Conservation (phyloP, 73 alveolate species). For the Paramecium caudatum region DNA sequence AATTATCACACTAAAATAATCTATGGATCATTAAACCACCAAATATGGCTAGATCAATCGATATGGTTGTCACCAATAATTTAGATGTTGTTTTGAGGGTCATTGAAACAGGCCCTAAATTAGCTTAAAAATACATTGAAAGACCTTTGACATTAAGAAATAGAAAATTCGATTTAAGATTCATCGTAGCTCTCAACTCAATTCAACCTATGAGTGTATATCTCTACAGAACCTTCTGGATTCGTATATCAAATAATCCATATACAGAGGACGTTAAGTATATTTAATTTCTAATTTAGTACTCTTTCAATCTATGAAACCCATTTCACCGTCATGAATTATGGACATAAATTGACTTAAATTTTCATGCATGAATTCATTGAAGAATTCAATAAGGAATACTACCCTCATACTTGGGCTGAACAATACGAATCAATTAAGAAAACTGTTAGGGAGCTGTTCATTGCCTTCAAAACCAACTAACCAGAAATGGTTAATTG, state of each 20-base stretch:
- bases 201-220: constrained; percentile 91
- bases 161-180: constrained; percentile 94
- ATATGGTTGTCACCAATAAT: constrained; percentile 90
- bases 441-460: constrained; percentile 59
- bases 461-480: constrained; percentile 39
- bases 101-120: constrained; percentile 97
- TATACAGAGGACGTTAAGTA: constrained; percentile 78
- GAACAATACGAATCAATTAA: constrained; percentile 52
- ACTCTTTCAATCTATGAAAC: constrained; percentile 91
- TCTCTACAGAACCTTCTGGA: constrained; percentile 93
- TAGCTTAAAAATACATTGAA: constrained; percentile 91
- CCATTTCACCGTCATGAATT: constrained; percentile 97
- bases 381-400: constrained; percentile 77
- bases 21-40: constrained; percentile 96
- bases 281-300: constrained; percentile 66
- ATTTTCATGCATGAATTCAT: constrained; percentile 79
- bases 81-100: constrained; percentile 89
- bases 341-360: constrained; percentile 83
- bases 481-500: constrained; percentile 69
- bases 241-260: constrained; percentile 90
- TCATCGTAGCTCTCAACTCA: constrained; percentile 90
- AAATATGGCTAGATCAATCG: constrained; percentile 95
- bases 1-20: constrained; percentile 85
- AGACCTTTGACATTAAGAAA: constrained; percentile 84
- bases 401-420: constrained; percentile 42